Base-by-base conservation (phyloP, 2,329 filamentous ascomycete species). In the Aquanectria penicillioides region DNA sequence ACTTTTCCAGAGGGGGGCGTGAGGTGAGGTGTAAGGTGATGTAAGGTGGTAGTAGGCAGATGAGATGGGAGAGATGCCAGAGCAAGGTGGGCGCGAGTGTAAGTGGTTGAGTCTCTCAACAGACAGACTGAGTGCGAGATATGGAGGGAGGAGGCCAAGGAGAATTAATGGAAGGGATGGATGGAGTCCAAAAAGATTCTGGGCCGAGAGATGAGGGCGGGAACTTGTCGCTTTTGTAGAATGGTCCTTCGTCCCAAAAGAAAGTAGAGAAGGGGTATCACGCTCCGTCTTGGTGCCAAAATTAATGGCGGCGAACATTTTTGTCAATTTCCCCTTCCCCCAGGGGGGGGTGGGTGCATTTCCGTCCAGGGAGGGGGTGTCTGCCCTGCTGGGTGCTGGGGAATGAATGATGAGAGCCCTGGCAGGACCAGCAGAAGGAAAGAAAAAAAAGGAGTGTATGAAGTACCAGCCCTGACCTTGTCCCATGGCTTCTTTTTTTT, bases 151-250 rank as follows among this genome's bases (percentile, higher is more conserved):
- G 38, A 37, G 20, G 40, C 10, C n/a, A 31, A 43, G 18, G 38
- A 48, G 20, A n/a, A 34, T 44, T 22, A 23, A 33, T 28, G 13
- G 48, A 40, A 20, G 33, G 23, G 31, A 41, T 47, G 31, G 40
- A 23, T 34, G 37, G 31, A 37, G 40, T 48, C 9, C 20, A 48
- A 33, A 41, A 17, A 12, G 53, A 53, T 64, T 65, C 48, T 63
- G 55, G 38, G 44, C 53, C 36, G 51, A 67, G 62, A 50, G 54
- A 65, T 54, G 37, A 57, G 48, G 46, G 64, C 50, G 64, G 64
- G 64, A 68, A 57, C 49, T 38, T 62, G 62, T 62, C 59, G 62
- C 64, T 68, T 68, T 68, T 68, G 66, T 68, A 68, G 52, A 60
- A 51, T 54, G 3, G 25, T 44, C n/a, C n/a, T n/a, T 33, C 47